These are phyloP conservation scores for Amanita inopinata DNA, from an alignment of 768 basidiomycete genomes.

Conservation along the genomic window DNA sequence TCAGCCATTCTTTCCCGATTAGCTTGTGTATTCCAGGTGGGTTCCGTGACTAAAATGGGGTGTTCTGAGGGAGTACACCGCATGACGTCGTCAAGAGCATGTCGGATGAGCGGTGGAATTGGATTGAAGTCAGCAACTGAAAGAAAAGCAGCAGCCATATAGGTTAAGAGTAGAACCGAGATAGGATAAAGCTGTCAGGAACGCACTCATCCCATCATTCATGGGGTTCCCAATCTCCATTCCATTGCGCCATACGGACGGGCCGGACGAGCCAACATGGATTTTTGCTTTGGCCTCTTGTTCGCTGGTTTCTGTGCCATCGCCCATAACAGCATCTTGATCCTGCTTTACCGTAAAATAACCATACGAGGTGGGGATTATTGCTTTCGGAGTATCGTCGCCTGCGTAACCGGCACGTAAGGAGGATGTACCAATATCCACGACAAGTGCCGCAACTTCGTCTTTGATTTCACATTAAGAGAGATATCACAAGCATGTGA, in stretches of 20 bases:
- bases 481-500: background rate
- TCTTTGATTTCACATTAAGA: constrained; percentile 37
- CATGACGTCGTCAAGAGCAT: constrained; percentile 72
- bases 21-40: constrained; percentile 91
- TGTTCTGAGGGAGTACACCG: constrained; percentile 73
- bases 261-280: constrained; percentile 81
- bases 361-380: constrained; percentile 86
- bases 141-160: constrained; percentile 4
- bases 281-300: constrained; percentile 39
- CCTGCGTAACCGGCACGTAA: constrained; percentile 95
- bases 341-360: constrained; percentile 41
- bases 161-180: constrained; percentile 3
- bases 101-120: constrained; percentile 58
- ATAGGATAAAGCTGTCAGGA: background rate
- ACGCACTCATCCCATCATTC: constrained; percentile 74
- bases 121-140: constrained; percentile 72
- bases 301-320: constrained; percentile 28
- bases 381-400: constrained; percentile 89
- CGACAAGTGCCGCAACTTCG: constrained; percentile 92
- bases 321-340: constrained; percentile 46
- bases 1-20: constrained; percentile 94
- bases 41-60: constrained; percentile 88
- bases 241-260: constrained; percentile 80
- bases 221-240: constrained; percentile 87
- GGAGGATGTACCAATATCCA: constrained; percentile 89